Conservation (phyloP, 75 land plant species). For the Adiantum capillusveneris region DNA sequence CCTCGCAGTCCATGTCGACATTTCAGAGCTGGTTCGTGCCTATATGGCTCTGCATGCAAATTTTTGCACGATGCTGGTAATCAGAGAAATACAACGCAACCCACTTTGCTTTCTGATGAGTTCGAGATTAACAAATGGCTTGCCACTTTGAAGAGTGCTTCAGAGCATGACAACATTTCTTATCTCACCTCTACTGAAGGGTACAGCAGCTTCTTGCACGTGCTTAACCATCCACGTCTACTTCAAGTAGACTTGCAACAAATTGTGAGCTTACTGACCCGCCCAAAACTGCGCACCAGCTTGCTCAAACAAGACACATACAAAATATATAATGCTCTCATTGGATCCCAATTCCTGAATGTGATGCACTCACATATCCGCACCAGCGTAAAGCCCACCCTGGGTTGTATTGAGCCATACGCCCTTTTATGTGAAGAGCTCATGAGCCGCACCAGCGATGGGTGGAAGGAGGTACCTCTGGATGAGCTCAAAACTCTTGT, state of each 20-base stretch:
- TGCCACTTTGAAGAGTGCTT: not conserved
- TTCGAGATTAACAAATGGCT: not conserved
- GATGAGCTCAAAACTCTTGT: constrained; percentile 7
- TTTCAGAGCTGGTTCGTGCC: not conserved
- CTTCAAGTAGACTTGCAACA: not conserved
- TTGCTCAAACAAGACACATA: constrained; percentile 6
- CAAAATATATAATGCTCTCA: constrained; percentile 11
- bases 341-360: constrained; percentile 14
- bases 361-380: constrained; percentile 12
- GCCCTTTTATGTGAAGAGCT: constrained; percentile 12
- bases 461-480: constrained; percentile 23
- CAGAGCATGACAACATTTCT: not conserved
- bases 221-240: not conserved
- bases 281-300: constrained; percentile 3
- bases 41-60: not conserved
- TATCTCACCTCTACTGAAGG: not conserved
- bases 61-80: constrained; percentile 4
- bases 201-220: not conserved
- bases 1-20: no score
- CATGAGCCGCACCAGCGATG: constrained; percentile 19
- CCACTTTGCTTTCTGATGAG: not conserved
- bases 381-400: constrained; percentile 1
- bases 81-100: not conserved
- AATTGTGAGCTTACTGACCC: constrained; percentile 1
- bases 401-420: constrained; percentile 3